These are phyloP conservation scores for Tulasnella sp. DNA, from an alignment of 768 basidiomycete genomes.

Conservation along the genomic window DNA sequence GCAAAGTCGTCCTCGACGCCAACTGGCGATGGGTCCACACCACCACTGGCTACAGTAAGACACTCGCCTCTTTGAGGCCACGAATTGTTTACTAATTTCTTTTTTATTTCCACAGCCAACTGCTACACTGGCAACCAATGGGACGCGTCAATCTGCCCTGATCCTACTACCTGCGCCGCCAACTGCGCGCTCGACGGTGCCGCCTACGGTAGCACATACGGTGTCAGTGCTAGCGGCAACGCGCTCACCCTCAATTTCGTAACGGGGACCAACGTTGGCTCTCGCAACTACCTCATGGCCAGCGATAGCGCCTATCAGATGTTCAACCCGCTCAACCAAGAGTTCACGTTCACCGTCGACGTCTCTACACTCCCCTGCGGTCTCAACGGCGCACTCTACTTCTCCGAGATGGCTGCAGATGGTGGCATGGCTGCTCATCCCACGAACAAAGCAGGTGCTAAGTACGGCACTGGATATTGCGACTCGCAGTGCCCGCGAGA, in stretches of 20 bases:
- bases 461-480: conserved; percentile 55
- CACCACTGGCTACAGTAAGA: conserved; percentile 25
- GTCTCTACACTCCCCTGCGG: conserved; percentile 47
- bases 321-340: conserved; percentile 45
- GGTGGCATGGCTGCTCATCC: conserved; percentile 41
- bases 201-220: conserved; percentile 18
- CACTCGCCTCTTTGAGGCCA: too few relatives aligned
- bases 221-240: conserved; percentile 16
- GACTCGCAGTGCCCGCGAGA: conserved; percentile 52
- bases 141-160: conserved; percentile 42
- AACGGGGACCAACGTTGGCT: conserved; percentile 15
- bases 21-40: conserved; percentile 28
- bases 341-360: conserved; percentile 53
- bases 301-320: conserved; percentile 33
- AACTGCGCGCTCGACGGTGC: conserved; percentile 31
- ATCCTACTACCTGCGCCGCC: conserved; percentile 37
- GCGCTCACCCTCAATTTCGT: conserved; percentile 18
- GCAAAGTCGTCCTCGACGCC: conserved; percentile 12
- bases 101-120: too few relatives aligned
- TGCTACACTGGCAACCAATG: conserved; percentile 48
- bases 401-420: conserved; percentile 48
- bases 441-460: conserved; percentile 45
- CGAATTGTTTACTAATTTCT: too few relatives aligned
- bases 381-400: conserved; percentile 53
- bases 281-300: conserved; percentile 39